These are phyloP conservation scores for Cercospora brassicicola DNA, from an alignment of 2,329 filamentous ascomycete genomes.

Conservation along the genomic window DNA sequence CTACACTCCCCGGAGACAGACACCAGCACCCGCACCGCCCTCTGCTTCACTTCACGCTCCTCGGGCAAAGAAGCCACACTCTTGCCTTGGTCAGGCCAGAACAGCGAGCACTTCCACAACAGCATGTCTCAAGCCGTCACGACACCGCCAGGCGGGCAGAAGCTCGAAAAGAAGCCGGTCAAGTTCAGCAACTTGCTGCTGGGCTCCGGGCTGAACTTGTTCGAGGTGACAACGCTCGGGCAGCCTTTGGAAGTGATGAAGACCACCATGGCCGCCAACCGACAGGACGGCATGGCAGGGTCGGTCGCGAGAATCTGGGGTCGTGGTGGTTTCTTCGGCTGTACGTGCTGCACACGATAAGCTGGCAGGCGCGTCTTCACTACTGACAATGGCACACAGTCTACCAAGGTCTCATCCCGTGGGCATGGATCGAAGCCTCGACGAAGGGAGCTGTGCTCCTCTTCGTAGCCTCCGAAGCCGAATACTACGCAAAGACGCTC, in stretches of 20 bases:
- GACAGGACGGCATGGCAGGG: constrained; percentile 78
- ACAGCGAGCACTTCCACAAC: constrained; percentile 47
- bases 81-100: constrained; percentile 92
- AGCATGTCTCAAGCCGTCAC: constrained; percentile 41
- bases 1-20: neutral
- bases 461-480: constrained; percentile 97
- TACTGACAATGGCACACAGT: constrained; percentile 55
- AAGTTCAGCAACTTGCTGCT: constrained; percentile 99
- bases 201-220: constrained; percentile 91
- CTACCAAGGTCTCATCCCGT: constrained; percentile 98
- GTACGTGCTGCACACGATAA: constrained; percentile 59
- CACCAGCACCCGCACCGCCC: constrained; percentile 23
- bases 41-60: constrained; percentile 19
- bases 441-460: constrained; percentile 98
- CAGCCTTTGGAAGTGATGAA: constrained; percentile 96
- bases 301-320: constrained; percentile 87
- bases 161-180: constrained; percentile 97
- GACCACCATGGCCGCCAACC: constrained; percentile 99
- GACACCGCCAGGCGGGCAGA: constrained; percentile 39
- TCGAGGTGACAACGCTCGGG: constrained; percentile 75
- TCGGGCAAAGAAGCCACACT: constrained; percentile 78
- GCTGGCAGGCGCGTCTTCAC: neutral
- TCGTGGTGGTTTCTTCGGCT: constrained; percentile 89
- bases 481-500: constrained; percentile 78
- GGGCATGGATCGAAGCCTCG: constrained; percentile 99